Conservation (phyloP, 805 yeast species). For the Lipomyces sp. region DNA sequence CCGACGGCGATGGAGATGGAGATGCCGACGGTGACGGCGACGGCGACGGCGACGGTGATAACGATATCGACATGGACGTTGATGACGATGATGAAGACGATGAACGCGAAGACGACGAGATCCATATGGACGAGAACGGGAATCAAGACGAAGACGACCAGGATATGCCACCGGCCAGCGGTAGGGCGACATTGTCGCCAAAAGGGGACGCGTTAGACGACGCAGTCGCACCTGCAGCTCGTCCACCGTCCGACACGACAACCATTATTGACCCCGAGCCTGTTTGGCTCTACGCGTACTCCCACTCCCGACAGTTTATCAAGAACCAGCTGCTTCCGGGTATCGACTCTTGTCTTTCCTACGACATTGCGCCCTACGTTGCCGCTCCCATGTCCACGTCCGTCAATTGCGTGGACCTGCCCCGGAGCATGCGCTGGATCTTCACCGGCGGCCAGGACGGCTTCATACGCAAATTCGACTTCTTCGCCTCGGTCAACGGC, state of each 20-base stretch:
- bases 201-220: slow-evolving; percentile 19
- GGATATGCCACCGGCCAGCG: slow-evolving; percentile 12
- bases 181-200: slow-evolving; percentile 6
- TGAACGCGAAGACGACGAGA: slow-evolving; percentile 30
- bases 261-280: slow-evolving; percentile 29
- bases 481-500: slow-evolving; percentile 80
- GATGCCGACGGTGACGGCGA: slow-evolving; percentile 33
- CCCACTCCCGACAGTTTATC: slow-evolving; percentile 25
- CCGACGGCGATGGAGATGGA: slow-evolving; percentile 32
- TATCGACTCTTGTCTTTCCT: slow-evolving; percentile 51
- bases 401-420: slow-evolving; percentile 71
- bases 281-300: slow-evolving; percentile 31
- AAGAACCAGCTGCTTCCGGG: slow-evolving; percentile 38
- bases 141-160: slow-evolving; percentile 16
- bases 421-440: slow-evolving; percentile 79
- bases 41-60: slow-evolving; percentile 34
- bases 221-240: slow-evolving; percentile 4
- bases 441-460: slow-evolving; percentile 97
- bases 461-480: slow-evolving; percentile 82
- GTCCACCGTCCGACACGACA: slow-evolving; percentile 28
- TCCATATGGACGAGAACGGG: slow-evolving; percentile 28
- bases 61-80: slow-evolving; percentile 31
- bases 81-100: slow-evolving; percentile 28
- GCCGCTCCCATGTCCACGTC: slow-evolving; percentile 82
- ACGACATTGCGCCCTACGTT: slow-evolving; percentile 77